phyloP scores from a whole-genome alignment of 352 stramenopile species.

The Pythium aphanidermatum region DNA sequence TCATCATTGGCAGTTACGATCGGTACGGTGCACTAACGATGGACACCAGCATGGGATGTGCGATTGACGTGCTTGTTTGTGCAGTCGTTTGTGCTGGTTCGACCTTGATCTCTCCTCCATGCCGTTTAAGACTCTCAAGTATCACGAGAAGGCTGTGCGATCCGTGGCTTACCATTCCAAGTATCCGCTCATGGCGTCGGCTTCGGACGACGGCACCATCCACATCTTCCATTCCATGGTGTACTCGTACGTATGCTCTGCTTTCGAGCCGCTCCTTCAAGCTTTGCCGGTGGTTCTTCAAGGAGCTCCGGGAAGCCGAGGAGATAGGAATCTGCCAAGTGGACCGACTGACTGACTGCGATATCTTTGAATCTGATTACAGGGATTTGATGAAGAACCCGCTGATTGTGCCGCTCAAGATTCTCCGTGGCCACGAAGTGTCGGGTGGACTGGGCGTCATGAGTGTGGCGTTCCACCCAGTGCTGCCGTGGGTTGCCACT shows the following conservation, averaged over 20 bases:
- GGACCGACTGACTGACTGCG: conserved; percentile 3
- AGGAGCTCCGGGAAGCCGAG: no score
- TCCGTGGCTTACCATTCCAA: conserved; percentile 91
- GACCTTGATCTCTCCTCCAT: conserved; percentile 97
- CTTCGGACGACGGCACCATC: conserved; percentile 97
- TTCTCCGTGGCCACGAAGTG: conserved; percentile 93
- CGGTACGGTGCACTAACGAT: no score
- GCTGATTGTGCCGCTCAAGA: conserved; percentile 99
- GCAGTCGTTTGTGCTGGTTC: conserved; percentile 96
- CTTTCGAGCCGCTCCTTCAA: no score
- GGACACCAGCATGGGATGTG: no score
- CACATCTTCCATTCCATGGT: conserved; percentile 99
- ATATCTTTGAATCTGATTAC: conserved; percentile 5
- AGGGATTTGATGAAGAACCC: conserved; percentile 98
- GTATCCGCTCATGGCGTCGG: conserved; percentile 99
- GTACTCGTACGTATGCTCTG: conserved; percentile 86
- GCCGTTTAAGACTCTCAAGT: conserved; percentile 99
- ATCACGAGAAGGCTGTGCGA: conserved; percentile 96
- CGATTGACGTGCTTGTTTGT: background rate
- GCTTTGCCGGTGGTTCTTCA: background rate
- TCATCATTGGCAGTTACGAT: conserved; percentile 98
- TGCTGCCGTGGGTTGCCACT: conserved; percentile 94
- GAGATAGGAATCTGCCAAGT: no score
- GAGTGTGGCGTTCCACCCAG: conserved; percentile 95
- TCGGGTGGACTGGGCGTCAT: conserved; percentile 94